phyloP scores from a whole-genome alignment of 768 basidiomycete genomes.

The Rhodotorula babjevae region DNA sequence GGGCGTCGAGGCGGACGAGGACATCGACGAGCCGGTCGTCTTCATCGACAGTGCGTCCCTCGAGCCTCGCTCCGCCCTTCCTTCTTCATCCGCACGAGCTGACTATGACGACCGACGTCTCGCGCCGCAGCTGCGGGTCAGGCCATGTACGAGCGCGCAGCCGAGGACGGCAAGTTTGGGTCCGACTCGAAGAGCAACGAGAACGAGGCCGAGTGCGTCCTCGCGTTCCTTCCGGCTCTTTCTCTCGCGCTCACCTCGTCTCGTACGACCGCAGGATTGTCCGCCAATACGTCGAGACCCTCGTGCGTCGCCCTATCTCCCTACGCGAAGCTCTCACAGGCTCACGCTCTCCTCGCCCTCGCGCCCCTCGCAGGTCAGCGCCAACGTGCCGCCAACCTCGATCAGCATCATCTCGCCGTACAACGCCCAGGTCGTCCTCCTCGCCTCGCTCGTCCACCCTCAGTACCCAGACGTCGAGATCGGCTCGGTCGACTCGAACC shows the following conservation, averaged over 20 bases:
- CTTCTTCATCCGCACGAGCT: background rate
- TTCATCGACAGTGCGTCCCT: slow-evolving; percentile 69
- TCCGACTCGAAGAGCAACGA: slow-evolving; percentile 81
- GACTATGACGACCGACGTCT: background rate
- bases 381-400: slow-evolving; percentile 62
- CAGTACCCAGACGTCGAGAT: slow-evolving; percentile 64
- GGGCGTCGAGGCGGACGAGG: slow-evolving; percentile 67
- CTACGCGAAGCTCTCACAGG: no score
- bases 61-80: background rate
- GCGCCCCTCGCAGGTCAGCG: slow-evolving; percentile 52
- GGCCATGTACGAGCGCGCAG: slow-evolving; percentile 60
- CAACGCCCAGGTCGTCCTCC: slow-evolving; percentile 84
- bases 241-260: no score
- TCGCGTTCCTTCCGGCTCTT: background rate
- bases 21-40: slow-evolving; percentile 69
- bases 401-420: slow-evolving; percentile 92
- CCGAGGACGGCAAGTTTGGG: slow-evolving; percentile 47
- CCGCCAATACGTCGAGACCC: slow-evolving; percentile 16
- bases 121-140: slow-evolving; percentile 35
- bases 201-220: slow-evolving; percentile 77
- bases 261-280: slow-evolving; percentile 11
- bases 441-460: slow-evolving; percentile 70
- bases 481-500: slow-evolving; percentile 94
- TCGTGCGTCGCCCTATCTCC: slow-evolving; percentile 5
- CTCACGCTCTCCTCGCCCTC: background rate